A percentile compares a stretch with the other conserved stretches of the same genome.
Conservation (phyloP, 2,329 filamentous ascomycete species). For the Paracoccidioides lutzii region DNA sequence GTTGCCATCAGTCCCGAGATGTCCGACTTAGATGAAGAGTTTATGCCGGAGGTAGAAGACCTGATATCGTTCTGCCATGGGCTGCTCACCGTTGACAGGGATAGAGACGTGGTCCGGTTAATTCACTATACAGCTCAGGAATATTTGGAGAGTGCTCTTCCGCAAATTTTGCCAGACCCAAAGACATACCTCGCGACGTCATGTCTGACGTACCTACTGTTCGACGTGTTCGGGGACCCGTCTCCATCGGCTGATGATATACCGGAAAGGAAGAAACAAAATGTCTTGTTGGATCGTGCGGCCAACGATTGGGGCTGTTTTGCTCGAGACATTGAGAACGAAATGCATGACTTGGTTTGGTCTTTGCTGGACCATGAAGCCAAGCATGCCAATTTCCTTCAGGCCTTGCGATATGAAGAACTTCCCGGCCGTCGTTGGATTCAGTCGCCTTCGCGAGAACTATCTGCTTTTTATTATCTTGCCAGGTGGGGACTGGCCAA, state of each 20-base stretch:
- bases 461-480: neutral
- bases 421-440: neutral
- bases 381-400: neutral
- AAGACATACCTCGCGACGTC: conserved; percentile 17
- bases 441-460: neutral
- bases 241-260: neutral
- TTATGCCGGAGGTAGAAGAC: neutral
- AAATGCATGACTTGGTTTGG: neutral
- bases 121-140: conserved; percentile 38
- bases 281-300: neutral
- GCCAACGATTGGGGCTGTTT: neutral
- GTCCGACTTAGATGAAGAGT: neutral
- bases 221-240: conserved; percentile 14
- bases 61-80: conserved; percentile 25
- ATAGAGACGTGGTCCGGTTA: conserved; percentile 27
- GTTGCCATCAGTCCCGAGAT: neutral
- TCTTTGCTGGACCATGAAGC: neutral
- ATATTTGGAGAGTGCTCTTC: conserved; percentile 26
- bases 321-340: neutral
- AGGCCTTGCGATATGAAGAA: neutral
- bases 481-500: neutral
- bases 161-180: conserved; percentile 21
- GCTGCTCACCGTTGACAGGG: conserved; percentile 30
- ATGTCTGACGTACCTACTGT: conserved; percentile 29
- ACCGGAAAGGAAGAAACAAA: neutral